Evolutionary conservation across 208 protist species (phyloP), one percentile per base, ranked within the genome.

Genomic region (Leishmania guyanensis): DNA sequence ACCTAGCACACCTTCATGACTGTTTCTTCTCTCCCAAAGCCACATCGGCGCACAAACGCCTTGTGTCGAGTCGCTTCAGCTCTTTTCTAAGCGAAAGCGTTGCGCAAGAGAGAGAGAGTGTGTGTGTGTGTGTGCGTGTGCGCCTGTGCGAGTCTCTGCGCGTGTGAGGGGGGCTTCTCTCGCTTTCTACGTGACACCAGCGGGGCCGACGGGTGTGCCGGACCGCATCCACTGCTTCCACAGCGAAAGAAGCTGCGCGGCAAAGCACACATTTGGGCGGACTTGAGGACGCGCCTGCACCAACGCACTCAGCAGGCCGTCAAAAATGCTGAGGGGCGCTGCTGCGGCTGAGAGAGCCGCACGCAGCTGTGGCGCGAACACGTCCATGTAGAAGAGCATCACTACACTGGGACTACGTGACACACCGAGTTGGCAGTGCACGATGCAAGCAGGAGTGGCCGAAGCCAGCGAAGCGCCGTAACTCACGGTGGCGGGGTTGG

Each of bases 341-440:
- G 56, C 75, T 2, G 29, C 33, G 2, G 72, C 50, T 20, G 58
- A 12, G 51, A 71, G 70, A 14, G 71, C 71, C 14, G 58, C 48
- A 2, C 82, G 70, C 70, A 79, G 78, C 39, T 73, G 71, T 65
- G 46, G 0, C 36, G 22, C 69, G 26, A 78, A 78, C 58, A 81
- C 0, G 33, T 78, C 62, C 64, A 80, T 85, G 86, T 89, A 79
- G 90, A 86, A 88, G 39, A 87, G 79, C 72, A 93, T 79, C 62
- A 96, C 89, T 20, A 96, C 84, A 64, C 85, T 92, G 14, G 91
- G 85, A 76, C 94, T 98, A 46, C 94, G 89, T 33, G 93, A 96
- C 16, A 91, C 87, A 22, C 94, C 94, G 51, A 91, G 86, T 56
- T 91, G 69, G 73, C 94, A 98, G 79, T 98, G 94, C 56, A 98